Base-by-base conservation (phyloP, 2,329 filamentous ascomycete genomes). In the Colletotrichum neosansevieriae region DNA sequence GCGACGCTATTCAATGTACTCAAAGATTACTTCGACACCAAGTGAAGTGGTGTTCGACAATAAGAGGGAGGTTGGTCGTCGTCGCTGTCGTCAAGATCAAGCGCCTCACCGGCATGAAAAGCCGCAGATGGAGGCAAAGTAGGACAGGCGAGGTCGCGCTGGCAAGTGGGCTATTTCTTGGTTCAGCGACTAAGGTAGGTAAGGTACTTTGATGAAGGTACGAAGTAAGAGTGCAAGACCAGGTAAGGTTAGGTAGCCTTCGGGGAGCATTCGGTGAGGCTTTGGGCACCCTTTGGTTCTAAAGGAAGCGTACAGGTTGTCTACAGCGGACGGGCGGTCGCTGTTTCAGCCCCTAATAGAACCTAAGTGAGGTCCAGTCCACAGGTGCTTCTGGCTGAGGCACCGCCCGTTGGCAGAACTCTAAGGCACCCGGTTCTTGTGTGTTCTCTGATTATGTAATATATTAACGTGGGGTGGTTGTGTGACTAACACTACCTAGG, bases 391-490 rank as follows among this genome's bases (percentile, higher is more conserved):
- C 7, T 29, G 29, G 29, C 29, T 29, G 6, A 29, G 29, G 29
- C 9, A 29, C 36, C 36, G 36, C 36, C 12, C 5, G 36, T 7
- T 38, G 36, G 36, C 36, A 38, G 36, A 38, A 38, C 36, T 38
- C 29, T 9, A 7, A 29, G 24, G 24, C 24, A 29, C 24, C 24
- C 24, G 24, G 6, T 29, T 29, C 24, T 29, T 29, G 29, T 29
- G 7, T 7, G 29, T 29, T 9, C 38, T 13, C 10, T 42, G n/a
- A 12, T 42, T 42, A 42, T 29, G 45, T 13, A 12, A 49, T 15
- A 12, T 6, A 29, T 53, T 7, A 24, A 53, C 34, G 57, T 61
- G 63, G 63, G 58, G 65, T 64, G 60, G 19, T 19, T 51, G 29
- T 68, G 29, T 9, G 29, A 29, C 29, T 29, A 29, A 29, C 24